Conservation (phyloP, 805 yeast genomes). For the Metschnikowia peoriensis region DNA sequence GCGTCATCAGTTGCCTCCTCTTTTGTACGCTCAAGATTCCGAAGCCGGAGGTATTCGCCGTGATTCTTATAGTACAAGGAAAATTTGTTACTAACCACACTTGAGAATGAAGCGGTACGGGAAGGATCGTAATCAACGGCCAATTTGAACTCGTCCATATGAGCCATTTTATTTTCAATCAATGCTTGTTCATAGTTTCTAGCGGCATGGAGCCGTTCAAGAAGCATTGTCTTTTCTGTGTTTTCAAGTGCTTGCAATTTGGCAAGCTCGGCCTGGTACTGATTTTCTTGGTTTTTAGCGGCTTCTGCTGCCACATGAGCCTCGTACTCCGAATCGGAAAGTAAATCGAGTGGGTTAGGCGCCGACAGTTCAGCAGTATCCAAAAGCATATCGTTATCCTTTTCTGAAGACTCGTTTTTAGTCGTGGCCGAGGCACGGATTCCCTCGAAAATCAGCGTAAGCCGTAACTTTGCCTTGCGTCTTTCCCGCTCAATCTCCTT, state of each 20-base stretch:
- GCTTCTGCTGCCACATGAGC: constrained; percentile 16
- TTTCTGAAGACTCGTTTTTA: constrained; percentile 18
- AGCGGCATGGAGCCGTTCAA: constrained; percentile 21
- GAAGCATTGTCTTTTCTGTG: constrained; percentile 20
- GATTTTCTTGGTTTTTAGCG: constrained; percentile 21
- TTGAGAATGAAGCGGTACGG: background rate
- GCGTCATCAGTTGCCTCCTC: constrained; percentile 45
- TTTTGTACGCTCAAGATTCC: constrained; percentile 32
- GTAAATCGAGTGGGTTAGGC: constrained; percentile 6
- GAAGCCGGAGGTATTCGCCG: constrained; percentile 40
- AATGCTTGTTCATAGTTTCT: constrained; percentile 36
- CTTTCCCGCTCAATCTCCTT: constrained; percentile 49
- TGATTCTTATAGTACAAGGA: constrained; percentile 41
- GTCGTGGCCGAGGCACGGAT: constrained; percentile 25
- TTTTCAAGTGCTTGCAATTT: constrained; percentile 17
- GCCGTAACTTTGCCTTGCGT: constrained; percentile 44
- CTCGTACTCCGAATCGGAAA: constrained; percentile 27
- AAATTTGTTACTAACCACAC: constrained; percentile 12
- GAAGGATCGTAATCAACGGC: constrained; percentile 23
- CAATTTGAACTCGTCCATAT: constrained; percentile 32
- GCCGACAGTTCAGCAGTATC: constrained; percentile 13
- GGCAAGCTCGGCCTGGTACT: constrained; percentile 15
- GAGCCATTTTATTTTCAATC: constrained; percentile 34
- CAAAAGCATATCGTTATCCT: constrained; percentile 12
- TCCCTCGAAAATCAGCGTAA: constrained; percentile 46